A percentile compares a stretch with the other conserved stretches of the same genome.
These are phyloP conservation scores for Fusarium albosuccineum DNA, from an alignment of 2,329 filamentous ascomycete genomes.

Conservation along the genomic window DNA sequence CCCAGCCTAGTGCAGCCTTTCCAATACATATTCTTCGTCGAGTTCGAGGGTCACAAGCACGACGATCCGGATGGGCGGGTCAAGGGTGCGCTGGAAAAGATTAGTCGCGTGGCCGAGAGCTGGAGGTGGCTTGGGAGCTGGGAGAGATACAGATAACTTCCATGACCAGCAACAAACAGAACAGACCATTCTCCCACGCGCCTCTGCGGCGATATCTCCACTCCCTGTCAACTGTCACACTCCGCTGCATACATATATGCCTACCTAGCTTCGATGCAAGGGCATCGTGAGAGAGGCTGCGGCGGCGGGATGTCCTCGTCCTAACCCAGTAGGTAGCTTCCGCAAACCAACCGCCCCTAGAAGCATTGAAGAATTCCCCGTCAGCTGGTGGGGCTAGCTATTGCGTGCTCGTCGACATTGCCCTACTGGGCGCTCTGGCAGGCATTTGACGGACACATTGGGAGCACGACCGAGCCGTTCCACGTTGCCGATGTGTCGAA, in stretches of 20 bases:
- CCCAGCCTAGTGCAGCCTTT: slow-evolving; percentile 82
- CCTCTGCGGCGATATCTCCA: slow-evolving; percentile 9
- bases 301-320: slow-evolving; percentile 28
- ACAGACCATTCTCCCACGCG: slow-evolving; percentile 33
- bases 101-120: slow-evolving; percentile 69
- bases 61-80: slow-evolving; percentile 69
- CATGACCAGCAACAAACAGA: slow-evolving; percentile 14
- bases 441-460: slow-evolving; percentile 14
- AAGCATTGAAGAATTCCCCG: slow-evolving; percentile 41
- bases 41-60: slow-evolving; percentile 76
- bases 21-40: slow-evolving; percentile 95
- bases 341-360: slow-evolving; percentile 14
- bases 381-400: slow-evolving; percentile 35
- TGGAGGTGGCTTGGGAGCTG: slow-evolving; percentile 80
- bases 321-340: slow-evolving; percentile 18
- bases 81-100: slow-evolving; percentile 68
- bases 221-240: slow-evolving; percentile 13
- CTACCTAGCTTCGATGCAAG: slow-evolving; percentile 12
- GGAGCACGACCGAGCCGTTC: slow-evolving; percentile 18
- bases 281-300: slow-evolving; percentile 16
- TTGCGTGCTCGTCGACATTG: slow-evolving; percentile 36
- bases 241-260: slow-evolving; percentile 7
- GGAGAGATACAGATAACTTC: slow-evolving; percentile 56
- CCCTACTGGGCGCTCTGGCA: slow-evolving; percentile 21
- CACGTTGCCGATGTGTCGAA: slow-evolving; percentile 12